These are phyloP conservation scores for Corylus heterophylla DNA, from an alignment of 306 rosid genomes.

Conservation along the genomic window DNA sequence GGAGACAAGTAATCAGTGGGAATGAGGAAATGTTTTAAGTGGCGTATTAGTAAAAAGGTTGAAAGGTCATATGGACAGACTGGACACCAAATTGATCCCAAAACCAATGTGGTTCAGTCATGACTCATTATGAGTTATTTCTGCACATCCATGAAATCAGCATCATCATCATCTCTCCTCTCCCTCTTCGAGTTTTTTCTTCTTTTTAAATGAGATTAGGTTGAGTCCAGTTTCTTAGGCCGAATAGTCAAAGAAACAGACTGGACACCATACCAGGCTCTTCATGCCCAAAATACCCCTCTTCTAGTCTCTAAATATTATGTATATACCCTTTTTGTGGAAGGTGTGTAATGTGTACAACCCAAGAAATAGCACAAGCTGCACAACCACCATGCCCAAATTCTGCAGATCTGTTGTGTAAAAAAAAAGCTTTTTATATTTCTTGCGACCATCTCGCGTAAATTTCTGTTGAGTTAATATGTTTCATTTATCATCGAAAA, in stretches of 20 bases:
- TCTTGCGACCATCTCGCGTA: no score
- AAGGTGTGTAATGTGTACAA: background rate
- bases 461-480: no score
- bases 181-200: slow-evolving; percentile 29
- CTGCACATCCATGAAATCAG: slow-evolving; percentile 19
- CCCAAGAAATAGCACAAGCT: background rate
- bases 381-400: background rate
- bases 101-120: slow-evolving; percentile 14
- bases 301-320: no score
- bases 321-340: background rate
- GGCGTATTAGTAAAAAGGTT: slow-evolving; percentile 10
- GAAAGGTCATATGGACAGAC: slow-evolving; percentile 46
- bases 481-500: no score
- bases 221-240: slow-evolving; percentile 12
- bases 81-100: slow-evolving; percentile 20
- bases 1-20: slow-evolving; percentile 32
- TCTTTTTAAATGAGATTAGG: slow-evolving; percentile 17
- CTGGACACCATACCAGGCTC: background rate
- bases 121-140: background rate
- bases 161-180: background rate
- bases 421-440: background rate
- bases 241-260: slow-evolving; percentile 10
- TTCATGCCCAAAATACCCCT: background rate
- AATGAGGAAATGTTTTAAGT: slow-evolving; percentile 32
- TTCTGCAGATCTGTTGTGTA: background rate